Evolutionary conservation across 1,139 yeast species (phyloP), one percentile per base, ranked within the genome.

Genomic region (Candida gigantensis): DNA sequence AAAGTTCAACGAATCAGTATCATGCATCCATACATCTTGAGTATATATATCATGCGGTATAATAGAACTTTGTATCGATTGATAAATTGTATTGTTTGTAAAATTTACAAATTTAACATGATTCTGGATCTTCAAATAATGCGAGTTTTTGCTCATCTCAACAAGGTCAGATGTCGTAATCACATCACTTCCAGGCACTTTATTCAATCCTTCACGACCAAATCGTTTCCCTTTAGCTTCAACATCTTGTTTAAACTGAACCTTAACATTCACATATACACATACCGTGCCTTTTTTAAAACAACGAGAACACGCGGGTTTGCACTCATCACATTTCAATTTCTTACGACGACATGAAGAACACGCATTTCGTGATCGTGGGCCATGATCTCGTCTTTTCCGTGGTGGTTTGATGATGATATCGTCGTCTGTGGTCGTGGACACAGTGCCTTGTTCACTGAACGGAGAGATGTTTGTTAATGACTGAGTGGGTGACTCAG

Each of bases 251-350:
- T 58, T 44, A 39, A 60, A 61, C 39, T 58, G 61, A 18, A 60
- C 46, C 5, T 39, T 48, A 30, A 53, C 42, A 34, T 44, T 42
- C 33, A 44, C 46, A 37, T 65, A 57, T 12, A 54, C 56, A 47
- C 75, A 70, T 7, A 43, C 47, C 12, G 57, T 50, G 9, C 57
- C 56, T 36, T 53, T 57, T 25, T 54, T 52, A 6, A 43, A 28
- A 47, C 78, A 72, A 33, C 65, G 55, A 11, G 57, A 36, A 39
- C 78, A 72, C 6, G 51, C 46, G 1, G 77, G 78, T 39, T 68
- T 70, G 14, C 44, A 39, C 47, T 72, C 77, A 44, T 72, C 77
- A 53, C 78, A 72, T 51, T 72, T 72, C 28, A 58, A 51, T 35
- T 66, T 52, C 35, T 54, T 49, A 16, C 51, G 49, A 39, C 62